Evolutionary conservation across 768 basidiomycete species (phyloP).

Genomic region (Heimioporus sp.): DNA sequence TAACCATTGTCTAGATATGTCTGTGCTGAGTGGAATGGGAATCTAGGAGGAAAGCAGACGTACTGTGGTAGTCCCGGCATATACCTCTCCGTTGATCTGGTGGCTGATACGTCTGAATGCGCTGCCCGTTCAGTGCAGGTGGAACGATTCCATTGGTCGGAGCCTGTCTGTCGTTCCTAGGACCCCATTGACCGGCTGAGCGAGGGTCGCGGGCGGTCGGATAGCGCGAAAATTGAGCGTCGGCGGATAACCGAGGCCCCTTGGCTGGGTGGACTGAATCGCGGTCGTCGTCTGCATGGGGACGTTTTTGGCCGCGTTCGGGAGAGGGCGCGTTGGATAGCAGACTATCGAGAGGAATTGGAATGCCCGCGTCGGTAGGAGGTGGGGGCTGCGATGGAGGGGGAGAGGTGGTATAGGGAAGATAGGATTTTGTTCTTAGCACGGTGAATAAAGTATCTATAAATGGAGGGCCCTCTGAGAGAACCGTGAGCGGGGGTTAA

Average conservation of each 20-base stretch:
- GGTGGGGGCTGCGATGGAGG: conserved; percentile 31
- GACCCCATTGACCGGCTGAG: conserved; percentile 43
- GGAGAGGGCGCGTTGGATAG: conserved; percentile 47
- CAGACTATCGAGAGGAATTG: conserved; percentile 72
- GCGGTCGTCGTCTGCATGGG: conserved; percentile 57
- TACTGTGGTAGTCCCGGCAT: conserved; percentile 93
- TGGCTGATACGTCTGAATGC: conserved; percentile 61
- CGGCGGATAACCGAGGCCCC: conserved; percentile 63
- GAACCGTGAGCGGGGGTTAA: conserved; percentile 7
- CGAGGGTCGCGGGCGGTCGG: conserved; percentile 40
- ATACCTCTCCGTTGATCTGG: conserved; percentile 74
- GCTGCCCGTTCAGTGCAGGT: conserved; percentile 40
- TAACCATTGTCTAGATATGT: conserved; percentile 73
- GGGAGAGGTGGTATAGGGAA: conserved; percentile 62
- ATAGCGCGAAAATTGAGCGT: conserved; percentile 68
- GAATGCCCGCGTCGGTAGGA: conserved; percentile 62
- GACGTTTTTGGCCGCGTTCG: conserved; percentile 64
- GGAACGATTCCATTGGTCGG: conserved; percentile 25
- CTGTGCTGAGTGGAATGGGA: conserved; percentile 7
- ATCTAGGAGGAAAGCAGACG: conserved; percentile 32
- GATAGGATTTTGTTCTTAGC: conserved; percentile 80
- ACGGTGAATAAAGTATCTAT: conserved; percentile 85
- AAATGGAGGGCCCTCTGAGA: conserved; percentile 66
- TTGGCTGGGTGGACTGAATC: conserved; percentile 62
- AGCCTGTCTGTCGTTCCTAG: conserved; percentile 31